Evolutionary conservation across 2,329 filamentous ascomycete genomes (phyloP).

Genomic region (Zalaria obscura): DNA sequence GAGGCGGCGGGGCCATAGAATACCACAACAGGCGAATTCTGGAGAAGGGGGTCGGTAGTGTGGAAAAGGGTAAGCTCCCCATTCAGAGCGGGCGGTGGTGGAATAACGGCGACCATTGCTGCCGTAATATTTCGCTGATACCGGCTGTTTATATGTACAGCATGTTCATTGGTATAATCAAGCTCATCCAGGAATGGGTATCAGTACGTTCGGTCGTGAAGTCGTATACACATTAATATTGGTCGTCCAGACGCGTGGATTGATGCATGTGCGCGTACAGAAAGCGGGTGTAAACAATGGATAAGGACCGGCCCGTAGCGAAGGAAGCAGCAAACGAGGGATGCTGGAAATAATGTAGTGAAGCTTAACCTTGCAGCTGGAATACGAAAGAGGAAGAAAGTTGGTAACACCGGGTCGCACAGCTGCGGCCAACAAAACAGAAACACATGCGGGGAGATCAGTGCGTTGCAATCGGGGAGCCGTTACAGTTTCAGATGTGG

Average conservation of each 20-base stretch:
- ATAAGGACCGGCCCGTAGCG: constrained; percentile 6
- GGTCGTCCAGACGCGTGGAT: background rate
- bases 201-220: background rate
- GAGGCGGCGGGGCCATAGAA: constrained; percentile 70
- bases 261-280: background rate
- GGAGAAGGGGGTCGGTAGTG: constrained; percentile 69
- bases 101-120: constrained; percentile 68
- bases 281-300: constrained; percentile 3
- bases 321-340: background rate
- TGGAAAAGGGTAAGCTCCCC: constrained; percentile 80
- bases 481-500: too few species aligned
- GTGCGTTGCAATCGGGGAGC: too few species aligned
- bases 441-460: too few species aligned
- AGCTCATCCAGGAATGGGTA: background rate
- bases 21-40: constrained; percentile 68
- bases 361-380: background rate
- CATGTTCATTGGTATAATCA: background rate
- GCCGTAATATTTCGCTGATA: background rate
- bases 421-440: too few species aligned
- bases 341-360: background rate
- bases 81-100: constrained; percentile 61
- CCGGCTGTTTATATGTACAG: background rate
- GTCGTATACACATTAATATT: background rate
- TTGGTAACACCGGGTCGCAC: too few species aligned
- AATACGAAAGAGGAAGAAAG: too few species aligned